These are phyloP conservation scores for Zygotorulaspora florentina DNA, from an alignment of 805 yeast genomes.

Conservation along the genomic window DNA sequence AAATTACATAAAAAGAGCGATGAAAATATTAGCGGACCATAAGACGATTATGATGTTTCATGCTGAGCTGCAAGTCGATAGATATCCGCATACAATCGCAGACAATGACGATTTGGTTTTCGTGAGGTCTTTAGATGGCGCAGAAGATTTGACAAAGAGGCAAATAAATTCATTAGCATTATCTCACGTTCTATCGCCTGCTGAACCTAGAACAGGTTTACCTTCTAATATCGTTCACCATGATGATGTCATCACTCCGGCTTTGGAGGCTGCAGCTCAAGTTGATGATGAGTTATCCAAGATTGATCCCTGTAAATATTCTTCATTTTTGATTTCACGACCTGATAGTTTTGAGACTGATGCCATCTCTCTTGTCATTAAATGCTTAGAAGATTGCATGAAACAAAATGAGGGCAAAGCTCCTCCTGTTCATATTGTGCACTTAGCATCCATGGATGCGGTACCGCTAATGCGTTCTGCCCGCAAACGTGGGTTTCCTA, in stretches of 20 bases:
- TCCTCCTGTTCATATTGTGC: conserved; percentile 85
- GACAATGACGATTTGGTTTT: conserved; percentile 23
- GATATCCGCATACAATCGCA: conserved; percentile 32
- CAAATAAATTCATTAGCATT: conserved; percentile 52
- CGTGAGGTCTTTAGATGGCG: conserved; percentile 13
- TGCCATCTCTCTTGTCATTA: conserved; percentile 70
- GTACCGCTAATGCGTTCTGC: conserved; percentile 70
- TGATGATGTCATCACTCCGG: conserved; percentile 33
- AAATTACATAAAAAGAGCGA: conserved; percentile 60
- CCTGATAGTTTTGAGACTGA: conserved; percentile 86
- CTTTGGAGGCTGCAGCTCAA: conserved; percentile 42
- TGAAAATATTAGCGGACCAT: conserved; percentile 55
- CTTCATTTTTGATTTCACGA: conserved; percentile 73
- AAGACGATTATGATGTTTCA: conserved; percentile 84
- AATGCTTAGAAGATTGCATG: conserved; percentile 44
- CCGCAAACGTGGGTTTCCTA: conserved; percentile 50
- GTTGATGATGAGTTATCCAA: conserved; percentile 40
- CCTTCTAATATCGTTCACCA: conserved; percentile 33
- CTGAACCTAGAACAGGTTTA: conserved; percentile 54
- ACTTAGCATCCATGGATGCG: conserved; percentile 81
- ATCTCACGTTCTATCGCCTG: conserved; percentile 54
- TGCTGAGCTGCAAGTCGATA: conserved; percentile 74
- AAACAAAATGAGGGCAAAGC: conserved; percentile 35
- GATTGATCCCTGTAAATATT: conserved; percentile 60
- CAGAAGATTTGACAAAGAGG: conserved; percentile 40